phyloP scores from a whole-genome alignment of 305 asterid genomes.

The Andrographis paniculata region DNA sequence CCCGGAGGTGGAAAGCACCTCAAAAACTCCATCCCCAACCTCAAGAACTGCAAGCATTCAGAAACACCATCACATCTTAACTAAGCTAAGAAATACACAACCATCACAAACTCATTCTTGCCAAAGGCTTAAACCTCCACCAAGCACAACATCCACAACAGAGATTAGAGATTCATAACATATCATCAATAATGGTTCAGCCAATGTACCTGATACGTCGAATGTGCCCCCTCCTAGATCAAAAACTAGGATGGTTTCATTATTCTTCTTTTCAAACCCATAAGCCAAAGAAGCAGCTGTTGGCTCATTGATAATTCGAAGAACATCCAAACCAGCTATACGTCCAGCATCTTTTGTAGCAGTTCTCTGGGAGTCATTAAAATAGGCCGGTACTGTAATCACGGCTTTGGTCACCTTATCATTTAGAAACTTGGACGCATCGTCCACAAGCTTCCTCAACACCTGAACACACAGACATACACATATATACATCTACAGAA shows the following conservation, averaged over 20 bases:
- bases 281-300: slow-evolving; percentile 96
- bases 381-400: slow-evolving; percentile 94
- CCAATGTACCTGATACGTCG: slow-evolving; percentile 79
- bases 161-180: no score
- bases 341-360: slow-evolving; percentile 99
- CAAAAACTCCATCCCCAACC: slow-evolving; percentile 99
- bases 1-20: slow-evolving; percentile 97
- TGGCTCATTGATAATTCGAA: slow-evolving; percentile 89
- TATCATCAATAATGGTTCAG: neutral
- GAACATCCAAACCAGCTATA: slow-evolving; percentile 94
- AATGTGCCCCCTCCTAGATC: slow-evolving; percentile 97
- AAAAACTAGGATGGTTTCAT: slow-evolving; percentile 87
- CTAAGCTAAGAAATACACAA: neutral
- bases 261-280: slow-evolving; percentile 88
- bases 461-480: slow-evolving; percentile 36
- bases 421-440: slow-evolving; percentile 87
- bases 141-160: no score
- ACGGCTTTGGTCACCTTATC: slow-evolving; percentile 97
- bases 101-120: neutral
- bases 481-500: no score
- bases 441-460: slow-evolving; percentile 94
- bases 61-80: neutral
- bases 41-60: slow-evolving; percentile 59
- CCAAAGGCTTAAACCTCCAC: no score
- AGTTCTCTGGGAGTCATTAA: slow-evolving; percentile 94